Conservation (phyloP, 257 asterid species). For the Linaria vulgaris region DNA sequence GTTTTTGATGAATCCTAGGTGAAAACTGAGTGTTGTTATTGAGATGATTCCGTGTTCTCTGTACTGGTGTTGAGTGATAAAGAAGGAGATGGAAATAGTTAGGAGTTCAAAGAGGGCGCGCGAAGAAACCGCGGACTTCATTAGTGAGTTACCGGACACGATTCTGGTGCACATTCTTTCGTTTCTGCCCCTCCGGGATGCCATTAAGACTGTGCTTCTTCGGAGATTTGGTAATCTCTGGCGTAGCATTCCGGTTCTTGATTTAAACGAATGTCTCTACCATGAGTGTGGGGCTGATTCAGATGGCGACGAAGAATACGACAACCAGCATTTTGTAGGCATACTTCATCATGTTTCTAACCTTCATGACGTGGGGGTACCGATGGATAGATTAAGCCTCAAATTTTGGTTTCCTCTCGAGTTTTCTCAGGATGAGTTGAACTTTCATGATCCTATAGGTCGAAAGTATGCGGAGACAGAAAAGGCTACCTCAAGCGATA, state of each 20-base stretch:
- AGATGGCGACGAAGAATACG: conserved; percentile 2
- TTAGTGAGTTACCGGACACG: conserved; percentile 33
- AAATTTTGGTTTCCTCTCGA: conserved; percentile 9
- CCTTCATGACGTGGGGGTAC: conserved; percentile 8
- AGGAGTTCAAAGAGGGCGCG: neutral
- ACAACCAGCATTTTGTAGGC: conserved; percentile 12
- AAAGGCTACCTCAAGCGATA: conserved; percentile 11
- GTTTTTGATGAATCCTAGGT: neutral
- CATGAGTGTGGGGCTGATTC: neutral
- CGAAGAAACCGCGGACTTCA: conserved; percentile 22
- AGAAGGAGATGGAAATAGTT: neutral
- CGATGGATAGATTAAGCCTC: conserved; percentile 31
- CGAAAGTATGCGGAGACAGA: neutral
- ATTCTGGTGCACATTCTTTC: conserved; percentile 34
- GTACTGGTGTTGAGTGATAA: neutral
- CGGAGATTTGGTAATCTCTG: conserved; percentile 35
- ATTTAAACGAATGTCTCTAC: conserved; percentile 23
- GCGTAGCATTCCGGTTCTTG: conserved; percentile 29
- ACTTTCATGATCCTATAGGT: neutral
- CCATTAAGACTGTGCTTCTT: conserved; percentile 22
- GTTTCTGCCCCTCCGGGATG: conserved; percentile 31
- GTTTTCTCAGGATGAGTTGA: neutral
- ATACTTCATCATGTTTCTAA: conserved; percentile 26
- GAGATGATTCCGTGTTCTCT: neutral
- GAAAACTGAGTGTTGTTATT: too few species aligned